Base-by-base conservation (phyloP, 164 flowering plant species). In the Nelumbo lutea region DNA sequence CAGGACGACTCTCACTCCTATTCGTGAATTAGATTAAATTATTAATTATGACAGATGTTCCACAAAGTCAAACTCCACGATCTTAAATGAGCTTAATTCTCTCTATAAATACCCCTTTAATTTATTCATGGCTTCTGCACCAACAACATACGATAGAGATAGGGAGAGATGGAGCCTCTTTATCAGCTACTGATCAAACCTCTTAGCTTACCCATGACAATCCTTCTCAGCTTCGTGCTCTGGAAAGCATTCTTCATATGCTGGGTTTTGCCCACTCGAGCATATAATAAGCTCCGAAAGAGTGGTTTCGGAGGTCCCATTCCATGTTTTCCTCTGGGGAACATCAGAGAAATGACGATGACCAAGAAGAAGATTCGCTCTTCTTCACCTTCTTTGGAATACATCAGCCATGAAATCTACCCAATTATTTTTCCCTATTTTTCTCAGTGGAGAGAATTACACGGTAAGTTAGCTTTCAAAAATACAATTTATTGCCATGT, bases 271-370 rank as follows among this genome's bases (percentile, higher is more conserved):
- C 97, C 98, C 0, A 5, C 53, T 43, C 42, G 15, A 55, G 79
- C 77, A 6, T 70, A 76, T 27, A 51, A 48, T 11, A 85, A 77
- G 81, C 83, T 91, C 14, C 68, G 57, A 55, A 68, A 42, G 47
- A 82, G 77, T 67, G 97, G 97, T 52, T 80, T 91, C 69, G 50
- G 59, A 44, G 97, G 96, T 1, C 98, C 97, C n/a, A 66, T 84
- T 66, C 98, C 98, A 6, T 77, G 69, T 48, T 94, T 94, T 50
- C 98, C 98, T 46, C 59, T 94, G 0, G 97, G 98, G 51, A 91
- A 90, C 76, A 65, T 83, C 4, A 59, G 9, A 0, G 91, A 87
- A 43, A 94, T 90, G 89, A 79, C 50, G 27, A 27, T 27, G 43
- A 83, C 65, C 64, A 79, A 64, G 62, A 69, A 60, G 48, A 68